phyloP scores from a whole-genome alignment of 768 basidiomycete species.

The Chalciporus chontae region DNA sequence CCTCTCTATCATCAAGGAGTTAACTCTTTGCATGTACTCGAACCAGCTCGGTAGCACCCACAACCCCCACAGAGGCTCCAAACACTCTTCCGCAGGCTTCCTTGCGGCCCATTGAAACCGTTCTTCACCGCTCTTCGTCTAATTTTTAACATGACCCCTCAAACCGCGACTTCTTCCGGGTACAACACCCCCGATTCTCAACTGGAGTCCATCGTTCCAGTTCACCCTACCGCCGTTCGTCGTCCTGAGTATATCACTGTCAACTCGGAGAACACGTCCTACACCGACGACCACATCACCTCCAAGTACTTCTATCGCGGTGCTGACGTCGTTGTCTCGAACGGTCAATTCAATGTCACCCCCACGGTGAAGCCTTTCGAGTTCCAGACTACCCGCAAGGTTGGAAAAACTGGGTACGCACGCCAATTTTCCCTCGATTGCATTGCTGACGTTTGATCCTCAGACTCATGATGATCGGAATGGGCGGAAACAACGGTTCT shows the following conservation, averaged over 20 bases:
- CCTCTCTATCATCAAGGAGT: slow-evolving; percentile 21
- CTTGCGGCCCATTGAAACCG: slow-evolving; percentile 44
- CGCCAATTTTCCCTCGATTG: slow-evolving; percentile 5
- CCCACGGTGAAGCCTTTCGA: slow-evolving; percentile 81
- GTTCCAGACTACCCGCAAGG: slow-evolving; percentile 85
- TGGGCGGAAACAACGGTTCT: slow-evolving; percentile 96
- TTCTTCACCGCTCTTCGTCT: slow-evolving; percentile 28
- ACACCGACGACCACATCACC: slow-evolving; percentile 80
- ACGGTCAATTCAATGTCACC: slow-evolving; percentile 75
- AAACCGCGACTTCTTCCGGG: slow-evolving; percentile 51
- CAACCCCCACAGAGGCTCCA: slow-evolving; percentile 83
- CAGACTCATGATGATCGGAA: slow-evolving; percentile 94
- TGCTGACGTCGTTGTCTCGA: slow-evolving; percentile 61
- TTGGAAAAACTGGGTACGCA: slow-evolving; percentile 88
- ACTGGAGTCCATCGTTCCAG: slow-evolving; percentile 61
- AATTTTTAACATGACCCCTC: slow-evolving; percentile 47
- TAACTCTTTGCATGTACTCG: slow-evolving; percentile 82
- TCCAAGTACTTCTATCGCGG: slow-evolving; percentile 81
- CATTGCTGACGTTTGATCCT: not conserved
- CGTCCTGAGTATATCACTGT: slow-evolving; percentile 75
- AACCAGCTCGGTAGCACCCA: slow-evolving; percentile 89
- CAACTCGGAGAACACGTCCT: slow-evolving; percentile 75
- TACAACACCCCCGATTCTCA: slow-evolving; percentile 70
- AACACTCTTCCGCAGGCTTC: slow-evolving; percentile 75
- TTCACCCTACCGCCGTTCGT: slow-evolving; percentile 86